Evolutionary conservation across 2,329 filamentous ascomycete genomes (phyloP).

Genomic region (Sporothrix pseudoabietina): DNA sequence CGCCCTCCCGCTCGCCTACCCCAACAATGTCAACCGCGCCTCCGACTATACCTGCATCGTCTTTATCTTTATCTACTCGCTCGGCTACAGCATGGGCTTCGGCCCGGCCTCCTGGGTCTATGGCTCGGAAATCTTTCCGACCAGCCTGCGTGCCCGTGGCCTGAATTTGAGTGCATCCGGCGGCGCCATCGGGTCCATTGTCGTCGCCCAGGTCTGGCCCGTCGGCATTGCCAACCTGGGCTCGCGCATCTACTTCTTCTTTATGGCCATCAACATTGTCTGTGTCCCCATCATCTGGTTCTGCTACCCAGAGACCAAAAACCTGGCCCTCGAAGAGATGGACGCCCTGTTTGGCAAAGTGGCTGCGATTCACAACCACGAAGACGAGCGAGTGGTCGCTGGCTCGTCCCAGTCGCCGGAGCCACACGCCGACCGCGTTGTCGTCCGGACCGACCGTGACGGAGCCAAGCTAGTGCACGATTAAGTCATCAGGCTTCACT

Average conservation of each 20-base stretch:
- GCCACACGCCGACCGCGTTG: neutral
- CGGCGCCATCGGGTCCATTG: conserved; percentile 57
- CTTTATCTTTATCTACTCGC: conserved; percentile 61
- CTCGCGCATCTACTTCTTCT: conserved; percentile 59
- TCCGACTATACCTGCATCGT: conserved; percentile 56
- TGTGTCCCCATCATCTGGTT: conserved; percentile 50
- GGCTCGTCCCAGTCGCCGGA: neutral
- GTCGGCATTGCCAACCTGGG: conserved; percentile 55
- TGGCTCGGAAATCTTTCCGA: conserved; percentile 63
- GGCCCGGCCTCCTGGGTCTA: conserved; percentile 62
- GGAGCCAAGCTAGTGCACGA: conserved; percentile 18
- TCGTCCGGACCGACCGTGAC: neutral
- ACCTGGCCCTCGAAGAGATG: conserved; percentile 54
- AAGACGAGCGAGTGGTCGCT: neutral
- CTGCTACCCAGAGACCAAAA: conserved; percentile 53
- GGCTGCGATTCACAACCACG: neutral
- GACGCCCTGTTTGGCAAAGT: conserved; percentile 45
- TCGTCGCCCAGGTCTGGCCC: conserved; percentile 59
- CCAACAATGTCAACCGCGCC: conserved; percentile 50
- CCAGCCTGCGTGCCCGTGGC: conserved; percentile 57
- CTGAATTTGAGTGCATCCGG: conserved; percentile 59
- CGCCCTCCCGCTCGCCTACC: conserved; percentile 54
- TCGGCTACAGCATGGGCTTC: conserved; percentile 61
- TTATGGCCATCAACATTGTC: conserved; percentile 55
- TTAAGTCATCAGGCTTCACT: neutral